These are phyloP conservation scores for Oenanthe javanica DNA, from an alignment of 140 eudicot species.

Conservation along the genomic window DNA sequence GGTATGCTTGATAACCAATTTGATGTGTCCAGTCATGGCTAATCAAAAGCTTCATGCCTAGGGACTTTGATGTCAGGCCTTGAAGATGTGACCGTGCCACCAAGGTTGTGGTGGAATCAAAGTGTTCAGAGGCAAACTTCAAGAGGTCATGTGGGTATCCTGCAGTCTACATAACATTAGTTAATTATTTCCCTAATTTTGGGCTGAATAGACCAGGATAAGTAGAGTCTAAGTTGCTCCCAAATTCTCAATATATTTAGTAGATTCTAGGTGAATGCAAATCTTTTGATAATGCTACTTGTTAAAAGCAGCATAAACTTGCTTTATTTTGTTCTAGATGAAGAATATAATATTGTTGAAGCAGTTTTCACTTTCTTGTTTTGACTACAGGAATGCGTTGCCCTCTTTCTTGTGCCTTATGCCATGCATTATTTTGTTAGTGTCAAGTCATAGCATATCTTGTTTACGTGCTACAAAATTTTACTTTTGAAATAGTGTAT, in stretches of 20 bases:
- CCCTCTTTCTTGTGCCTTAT: too few relatives aligned
- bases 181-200: background rate
- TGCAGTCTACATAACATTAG: background rate
- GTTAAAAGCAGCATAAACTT: background rate
- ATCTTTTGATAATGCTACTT: background rate
- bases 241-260: background rate
- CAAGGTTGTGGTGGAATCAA: background rate
- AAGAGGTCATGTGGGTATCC: background rate
- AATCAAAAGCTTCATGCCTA: conserved; percentile 21
- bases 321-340: background rate
- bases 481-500: too few relatives aligned
- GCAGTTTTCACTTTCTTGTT: background rate
- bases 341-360: background rate
- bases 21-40: conserved; percentile 21
- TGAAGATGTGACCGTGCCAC: background rate
- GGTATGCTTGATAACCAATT: conserved; percentile 26
- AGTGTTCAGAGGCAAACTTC: background rate
- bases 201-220: conserved; percentile 1
- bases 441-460: background rate
- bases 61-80: conserved; percentile 25
- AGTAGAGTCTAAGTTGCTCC: background rate
- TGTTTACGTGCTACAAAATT: too few relatives aligned
- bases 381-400: background rate
- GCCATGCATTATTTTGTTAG: background rate
- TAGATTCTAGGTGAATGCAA: background rate